Evolutionary conservation across 1,139 yeast genomes (phyloP).

Genomic region (Suhomyces kunorum): DNA sequence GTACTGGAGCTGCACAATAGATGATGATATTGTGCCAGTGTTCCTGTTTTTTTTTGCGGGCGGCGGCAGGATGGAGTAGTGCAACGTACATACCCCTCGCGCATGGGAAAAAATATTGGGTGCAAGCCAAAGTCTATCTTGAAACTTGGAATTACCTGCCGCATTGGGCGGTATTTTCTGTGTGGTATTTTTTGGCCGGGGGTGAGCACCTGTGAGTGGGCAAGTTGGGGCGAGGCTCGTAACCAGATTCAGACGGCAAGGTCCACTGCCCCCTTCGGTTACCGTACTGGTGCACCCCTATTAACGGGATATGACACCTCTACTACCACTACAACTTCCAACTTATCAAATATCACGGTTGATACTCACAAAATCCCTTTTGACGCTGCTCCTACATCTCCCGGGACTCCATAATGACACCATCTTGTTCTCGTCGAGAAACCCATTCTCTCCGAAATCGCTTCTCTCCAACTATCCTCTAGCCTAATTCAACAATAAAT

Average conservation of each 20-base stretch:
- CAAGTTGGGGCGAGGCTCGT: background rate
- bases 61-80: constrained; percentile 1
- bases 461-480: background rate
- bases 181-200: background rate
- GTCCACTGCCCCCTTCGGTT: no score
- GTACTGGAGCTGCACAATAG: constrained; percentile 3
- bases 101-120: constrained; percentile 1
- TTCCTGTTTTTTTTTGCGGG: constrained; percentile 2
- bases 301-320: no score
- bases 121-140: constrained; percentile 3
- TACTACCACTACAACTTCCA: no score
- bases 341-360: no score
- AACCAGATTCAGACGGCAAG: no score
- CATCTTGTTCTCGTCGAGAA: background rate
- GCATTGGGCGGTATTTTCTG: constrained; percentile 5
- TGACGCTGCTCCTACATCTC: background rate
- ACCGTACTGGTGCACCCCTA: background rate
- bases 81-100: constrained; percentile 4
- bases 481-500: constrained; percentile 5
- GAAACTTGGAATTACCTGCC: constrained; percentile 12
- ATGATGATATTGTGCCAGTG: constrained; percentile 6
- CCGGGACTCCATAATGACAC: background rate
- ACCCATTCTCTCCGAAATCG: background rate
- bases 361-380: no score
- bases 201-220: background rate